phyloP scores from a whole-genome alignment of 2,329 filamentous ascomycete species.

The Neodidymelliopsis sp. region DNA sequence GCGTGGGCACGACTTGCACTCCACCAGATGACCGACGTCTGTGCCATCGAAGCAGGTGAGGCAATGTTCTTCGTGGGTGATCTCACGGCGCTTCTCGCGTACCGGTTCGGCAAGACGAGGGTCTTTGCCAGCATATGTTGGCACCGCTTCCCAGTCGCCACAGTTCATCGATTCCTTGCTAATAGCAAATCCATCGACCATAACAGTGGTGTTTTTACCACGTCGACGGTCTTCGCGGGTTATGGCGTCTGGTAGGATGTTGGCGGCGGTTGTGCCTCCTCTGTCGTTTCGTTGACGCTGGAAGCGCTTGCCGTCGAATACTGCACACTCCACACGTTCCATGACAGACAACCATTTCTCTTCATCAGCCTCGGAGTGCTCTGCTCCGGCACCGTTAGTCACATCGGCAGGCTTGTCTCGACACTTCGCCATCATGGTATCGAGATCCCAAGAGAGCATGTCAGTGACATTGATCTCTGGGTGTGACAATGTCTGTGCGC shows the following conservation, averaged over 20 bases:
- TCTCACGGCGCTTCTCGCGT: slow-evolving; percentile 56
- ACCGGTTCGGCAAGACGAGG: slow-evolving; percentile 59
- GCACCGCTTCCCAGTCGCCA: slow-evolving; percentile 64
- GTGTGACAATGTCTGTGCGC: slow-evolving; percentile 61
- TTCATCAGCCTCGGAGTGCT: slow-evolving; percentile 58
- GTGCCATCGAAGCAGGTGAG: slow-evolving; percentile 56
- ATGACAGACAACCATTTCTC: slow-evolving; percentile 64
- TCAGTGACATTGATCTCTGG: slow-evolving; percentile 63
- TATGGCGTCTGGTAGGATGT: slow-evolving; percentile 51
- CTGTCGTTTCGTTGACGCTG: slow-evolving; percentile 49
- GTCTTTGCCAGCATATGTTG: slow-evolving; percentile 64
- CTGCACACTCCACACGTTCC: slow-evolving; percentile 64
- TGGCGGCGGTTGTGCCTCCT: slow-evolving; percentile 33
- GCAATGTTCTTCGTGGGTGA: slow-evolving; percentile 61
- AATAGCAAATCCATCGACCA: slow-evolving; percentile 63
- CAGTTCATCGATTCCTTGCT: slow-evolving; percentile 64
- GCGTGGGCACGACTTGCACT: slow-evolving; percentile 63
- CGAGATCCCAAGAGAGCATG: slow-evolving; percentile 66
- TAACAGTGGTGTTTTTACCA: slow-evolving; percentile 66
- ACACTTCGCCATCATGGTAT: slow-evolving; percentile 62
- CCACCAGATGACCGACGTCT: slow-evolving; percentile 56
- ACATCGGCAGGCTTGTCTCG: slow-evolving; percentile 59
- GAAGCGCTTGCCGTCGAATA: slow-evolving; percentile 65
- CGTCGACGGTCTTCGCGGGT: slow-evolving; percentile 58
- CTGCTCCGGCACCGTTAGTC: slow-evolving; percentile 39